phyloP scores from a whole-genome alignment of 305 asterid genomes.

The Stenogyne calaminthoides region DNA sequence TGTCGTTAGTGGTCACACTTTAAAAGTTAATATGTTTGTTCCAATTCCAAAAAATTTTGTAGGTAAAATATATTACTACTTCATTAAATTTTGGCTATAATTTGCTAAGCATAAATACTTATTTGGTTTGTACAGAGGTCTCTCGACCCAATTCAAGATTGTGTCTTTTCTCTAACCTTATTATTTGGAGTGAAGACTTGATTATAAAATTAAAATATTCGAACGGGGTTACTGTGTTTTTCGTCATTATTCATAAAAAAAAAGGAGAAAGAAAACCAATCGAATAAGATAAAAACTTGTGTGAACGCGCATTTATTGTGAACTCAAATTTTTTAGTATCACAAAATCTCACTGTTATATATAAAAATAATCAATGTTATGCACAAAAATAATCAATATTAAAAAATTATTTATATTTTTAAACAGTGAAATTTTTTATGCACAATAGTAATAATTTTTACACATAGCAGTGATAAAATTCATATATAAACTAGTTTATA shows the following conservation, averaged over 20 bases:
- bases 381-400: too few relatives aligned
- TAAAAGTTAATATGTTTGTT: background rate
- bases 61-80: background rate
- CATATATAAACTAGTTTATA: too few relatives aligned
- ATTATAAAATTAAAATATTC: background rate
- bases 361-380: too few relatives aligned
- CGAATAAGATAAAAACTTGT: too few relatives aligned
- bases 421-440: too few relatives aligned
- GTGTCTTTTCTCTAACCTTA: background rate
- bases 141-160: background rate
- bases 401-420: too few relatives aligned
- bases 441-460: too few relatives aligned
- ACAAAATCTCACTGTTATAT: too few relatives aligned
- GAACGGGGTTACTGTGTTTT: background rate
- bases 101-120: background rate
- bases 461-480: too few relatives aligned
- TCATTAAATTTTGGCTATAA: background rate
- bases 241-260: background rate
- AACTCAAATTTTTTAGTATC: too few relatives aligned
- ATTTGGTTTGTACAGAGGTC: background rate
- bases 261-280: too few relatives aligned
- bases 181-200: background rate
- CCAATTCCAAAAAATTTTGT: background rate
- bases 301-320: too few relatives aligned
- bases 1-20: background rate